Conservation (phyloP, 2,329 filamentous ascomycete species). For the Lecanosticta acicola region DNA sequence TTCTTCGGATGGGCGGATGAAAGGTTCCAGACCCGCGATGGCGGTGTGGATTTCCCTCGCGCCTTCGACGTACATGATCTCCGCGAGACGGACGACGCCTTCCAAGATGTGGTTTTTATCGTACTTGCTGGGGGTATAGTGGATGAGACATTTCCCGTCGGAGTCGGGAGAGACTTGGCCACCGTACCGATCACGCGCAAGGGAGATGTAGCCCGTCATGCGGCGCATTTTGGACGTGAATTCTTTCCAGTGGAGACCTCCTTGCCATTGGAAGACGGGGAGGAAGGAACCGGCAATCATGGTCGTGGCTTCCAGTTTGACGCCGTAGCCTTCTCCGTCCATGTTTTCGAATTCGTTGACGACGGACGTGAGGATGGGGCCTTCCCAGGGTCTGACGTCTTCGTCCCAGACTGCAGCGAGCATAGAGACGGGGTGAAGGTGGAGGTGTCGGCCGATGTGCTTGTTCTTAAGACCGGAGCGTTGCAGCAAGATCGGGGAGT, state of each 20-base stretch:
- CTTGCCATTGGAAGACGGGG: conserved; percentile 59
- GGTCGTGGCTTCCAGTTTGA: conserved; percentile 69
- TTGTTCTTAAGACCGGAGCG: conserved; percentile 75
- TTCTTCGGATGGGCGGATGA: conserved; percentile 42
- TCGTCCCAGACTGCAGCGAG: conserved; percentile 60
- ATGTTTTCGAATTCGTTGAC: conserved; percentile 74
- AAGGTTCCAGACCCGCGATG: conserved; percentile 59
- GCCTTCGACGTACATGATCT: conserved; percentile 71
- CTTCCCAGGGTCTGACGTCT: conserved; percentile 59
- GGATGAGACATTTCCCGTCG: conserved; percentile 56
- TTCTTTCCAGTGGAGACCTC: conserved; percentile 67
- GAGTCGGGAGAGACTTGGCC: conserved; percentile 71
- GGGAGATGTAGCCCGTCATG: conserved; percentile 65
- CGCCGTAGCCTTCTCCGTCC: conserved; percentile 73
- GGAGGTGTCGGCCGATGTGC: conserved; percentile 74
- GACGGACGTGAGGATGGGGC: conserved; percentile 72
- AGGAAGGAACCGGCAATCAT: conserved; percentile 68
- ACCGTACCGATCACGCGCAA: conserved; percentile 69
- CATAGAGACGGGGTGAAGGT: conserved; percentile 66
- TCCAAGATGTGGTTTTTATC: conserved; percentile 68
- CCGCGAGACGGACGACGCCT: conserved; percentile 64
- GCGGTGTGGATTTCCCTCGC: conserved; percentile 71
- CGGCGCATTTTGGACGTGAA: conserved; percentile 61
- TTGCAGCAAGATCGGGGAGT: conserved; percentile 68
- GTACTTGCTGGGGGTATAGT: conserved; percentile 65